Evolutionary conservation across 495 filamentous ascomycete species (phyloP), one percentile per base, ranked within the genome.

Genomic region (Stereocaulon alpinum): DNA sequence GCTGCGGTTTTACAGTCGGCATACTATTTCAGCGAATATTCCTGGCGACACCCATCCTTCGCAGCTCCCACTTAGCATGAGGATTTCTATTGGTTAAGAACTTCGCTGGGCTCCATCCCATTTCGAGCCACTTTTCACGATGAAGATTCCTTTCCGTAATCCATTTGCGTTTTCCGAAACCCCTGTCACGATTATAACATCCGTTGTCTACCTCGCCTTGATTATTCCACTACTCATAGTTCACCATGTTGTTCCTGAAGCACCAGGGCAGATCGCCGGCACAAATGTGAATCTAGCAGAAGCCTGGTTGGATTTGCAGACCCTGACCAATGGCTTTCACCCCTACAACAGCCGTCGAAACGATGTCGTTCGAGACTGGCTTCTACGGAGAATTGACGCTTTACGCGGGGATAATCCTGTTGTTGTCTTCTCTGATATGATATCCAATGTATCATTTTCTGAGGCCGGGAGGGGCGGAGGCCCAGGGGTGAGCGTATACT

Each of bases 321-420:
- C 73, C 41, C 71, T 98, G 18, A 90, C 83, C n/a, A 76, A 74
- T 55, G 80, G 79, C 0, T 95, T 86, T 66, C 93, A 94, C 66
- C 93, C 92, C 0, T 94, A 88, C 71, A 97, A 96, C 71, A 89
- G 84, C 37, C 83, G 75, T 40, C 76, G 78, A 59, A 97, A 96
- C 66, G 93, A 95, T 62, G 78, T 84, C 7, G 79, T 96, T 20
- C 82, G 86, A 58, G 75, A 80, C 27, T 96, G 85, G 77, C 71
- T 98, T n/a, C 71, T 96, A 47, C 60, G 72, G 29, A 79, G 91
- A 49, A 79, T 95, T 61, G 70, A 85, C 59, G 76, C 73, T 29
- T 92, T 95, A 49, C 63, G 88, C 60, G 73, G 79, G 7, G 67
- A 72, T 24, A 87, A 86, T 4, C 72, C 72, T 12, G 79, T 87